A percentile compares a stretch with the other conserved stretches of the same genome.
These are phyloP conservation scores for Botrytis byssoidea DNA, from an alignment of 2,329 filamentous ascomycete species.

Conservation along the genomic window DNA sequence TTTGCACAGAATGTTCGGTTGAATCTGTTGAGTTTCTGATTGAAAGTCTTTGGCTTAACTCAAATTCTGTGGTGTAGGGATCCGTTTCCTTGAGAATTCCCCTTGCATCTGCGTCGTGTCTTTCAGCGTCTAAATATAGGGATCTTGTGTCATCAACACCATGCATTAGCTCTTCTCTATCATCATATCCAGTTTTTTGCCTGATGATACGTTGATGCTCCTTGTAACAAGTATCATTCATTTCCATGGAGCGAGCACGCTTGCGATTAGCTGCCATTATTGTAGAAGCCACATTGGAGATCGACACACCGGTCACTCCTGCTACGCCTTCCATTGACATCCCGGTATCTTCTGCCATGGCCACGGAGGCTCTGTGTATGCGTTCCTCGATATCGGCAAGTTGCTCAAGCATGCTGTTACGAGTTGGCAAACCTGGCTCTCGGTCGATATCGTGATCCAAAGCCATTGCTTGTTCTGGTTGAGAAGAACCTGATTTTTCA, in stretches of 20 bases:
- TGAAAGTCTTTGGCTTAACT: background rate
- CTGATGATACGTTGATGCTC: background rate
- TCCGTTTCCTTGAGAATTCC: constrained; percentile 13
- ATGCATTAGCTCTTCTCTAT: background rate
- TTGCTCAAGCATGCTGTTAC: background rate
- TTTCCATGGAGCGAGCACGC: constrained; percentile 4
- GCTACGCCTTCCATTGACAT: constrained; percentile 3
- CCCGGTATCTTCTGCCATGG: background rate
- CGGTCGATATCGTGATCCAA: background rate
- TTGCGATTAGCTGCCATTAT: constrained; percentile 13
- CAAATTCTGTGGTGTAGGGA: constrained; percentile 9
- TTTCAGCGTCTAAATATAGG: constrained; percentile 4
- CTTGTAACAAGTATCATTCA: background rate
- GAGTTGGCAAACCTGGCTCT: background rate
- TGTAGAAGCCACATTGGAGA: constrained; percentile 3
- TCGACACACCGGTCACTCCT: constrained; percentile 2
- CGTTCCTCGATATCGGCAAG: constrained; percentile 10
- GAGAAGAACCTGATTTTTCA: background rate
- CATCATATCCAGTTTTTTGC: background rate
- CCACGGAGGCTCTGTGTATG: background rate
- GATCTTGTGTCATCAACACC: background rate
- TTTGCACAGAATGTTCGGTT: too few relatives aligned
- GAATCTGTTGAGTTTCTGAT: background rate
- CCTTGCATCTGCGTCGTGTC: background rate
- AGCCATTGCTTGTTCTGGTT: background rate